A percentile compares a stretch with the other conserved stretches of the same genome.
These are phyloP conservation scores for Pythium volutum DNA, from an alignment of 352 stramenopile genomes.

Conservation along the genomic window DNA sequence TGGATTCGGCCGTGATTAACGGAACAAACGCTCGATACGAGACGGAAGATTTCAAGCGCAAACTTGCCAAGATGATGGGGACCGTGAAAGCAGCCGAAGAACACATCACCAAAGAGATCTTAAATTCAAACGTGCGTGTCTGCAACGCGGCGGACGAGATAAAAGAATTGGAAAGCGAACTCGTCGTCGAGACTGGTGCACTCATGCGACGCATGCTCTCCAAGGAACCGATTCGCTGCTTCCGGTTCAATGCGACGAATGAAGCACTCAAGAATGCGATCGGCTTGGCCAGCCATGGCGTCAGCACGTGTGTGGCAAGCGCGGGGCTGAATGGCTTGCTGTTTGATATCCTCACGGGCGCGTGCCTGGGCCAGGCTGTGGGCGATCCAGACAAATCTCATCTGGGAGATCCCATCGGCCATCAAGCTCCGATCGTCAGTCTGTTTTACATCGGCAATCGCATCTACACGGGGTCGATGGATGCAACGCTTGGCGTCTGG, in stretches of 20 bases:
- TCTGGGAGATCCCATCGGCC: constrained; percentile 53
- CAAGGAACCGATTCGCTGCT: constrained; percentile 67
- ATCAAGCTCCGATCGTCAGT: constrained; percentile 66
- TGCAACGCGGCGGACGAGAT: constrained; percentile 68
- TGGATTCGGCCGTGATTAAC: constrained; percentile 66
- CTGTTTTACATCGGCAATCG: constrained; percentile 54
- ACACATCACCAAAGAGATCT: constrained; percentile 53
- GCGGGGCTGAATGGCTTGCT: constrained; percentile 44
- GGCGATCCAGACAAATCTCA: constrained; percentile 62
- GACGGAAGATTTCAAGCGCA: constrained; percentile 75
- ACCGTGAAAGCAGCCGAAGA: constrained; percentile 55
- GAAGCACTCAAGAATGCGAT: constrained; percentile 71
- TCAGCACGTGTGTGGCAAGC: constrained; percentile 55
- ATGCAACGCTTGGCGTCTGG: constrained; percentile 65
- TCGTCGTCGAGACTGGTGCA: constrained; percentile 59
- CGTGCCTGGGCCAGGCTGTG: constrained; percentile 60
- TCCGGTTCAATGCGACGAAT: constrained; percentile 71
- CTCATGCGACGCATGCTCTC: constrained; percentile 71
- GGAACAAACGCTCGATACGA: constrained; percentile 60
- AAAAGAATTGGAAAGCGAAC: constrained; percentile 58
- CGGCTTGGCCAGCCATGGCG: constrained; percentile 61
- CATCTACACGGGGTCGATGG: constrained; percentile 71
- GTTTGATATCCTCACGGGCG: constrained; percentile 65
- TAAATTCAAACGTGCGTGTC: constrained; percentile 62
- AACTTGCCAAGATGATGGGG: constrained; percentile 66